Base-by-base conservation (phyloP, 2,329 filamentous ascomycete species). In the Monascus ruber region DNA sequence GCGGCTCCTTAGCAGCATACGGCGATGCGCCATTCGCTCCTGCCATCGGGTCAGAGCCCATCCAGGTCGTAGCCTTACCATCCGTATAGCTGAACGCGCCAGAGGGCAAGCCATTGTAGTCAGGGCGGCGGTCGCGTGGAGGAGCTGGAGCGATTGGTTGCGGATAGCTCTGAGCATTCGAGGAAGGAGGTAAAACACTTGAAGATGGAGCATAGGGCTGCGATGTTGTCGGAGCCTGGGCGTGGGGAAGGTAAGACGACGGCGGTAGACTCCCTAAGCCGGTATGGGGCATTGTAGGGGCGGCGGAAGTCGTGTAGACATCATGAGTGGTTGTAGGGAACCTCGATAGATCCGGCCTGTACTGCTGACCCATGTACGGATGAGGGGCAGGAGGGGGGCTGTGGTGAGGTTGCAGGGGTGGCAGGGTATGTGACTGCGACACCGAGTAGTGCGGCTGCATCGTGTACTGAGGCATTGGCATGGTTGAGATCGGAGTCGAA, bases 81-180 rank as follows among this genome's bases (percentile, higher is more conserved):
- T 71, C 56, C 69, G 74, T 54, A 48, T 58, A 59, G 38, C 72
- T 75, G 53, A 82, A 83, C 5, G 79, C 80, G 49, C 76, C 76
- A 1, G 80, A 74, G 9, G 82, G 81, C 72, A 85, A 80, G n/a
- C 80, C 79, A 38, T 80, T 77, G 49, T 83, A 55, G 65, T 76
- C 43, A 61, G 65, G 36, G 64, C 68, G 57, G 36, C 60, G 61
- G 43, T 68, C 64, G 42, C 65, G 65, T 38, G 65, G 65, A 33
- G 82, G 81, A 33, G 83, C 83, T 10, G 83, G 82, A 33, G 83
- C 83, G 55, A 86, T 84, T 28, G 81, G 78, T 62, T 85, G 82
- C 34, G 81, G 81, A 58, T 85, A 83, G 39, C 78, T 77, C 50
- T 79, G 73, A 34, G 81, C 71, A 35, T 75, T 73, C 7, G 79